phyloP scores from a whole-genome alignment of 2,329 filamentous ascomycete genomes.

The Zasmidium angulare region DNA sequence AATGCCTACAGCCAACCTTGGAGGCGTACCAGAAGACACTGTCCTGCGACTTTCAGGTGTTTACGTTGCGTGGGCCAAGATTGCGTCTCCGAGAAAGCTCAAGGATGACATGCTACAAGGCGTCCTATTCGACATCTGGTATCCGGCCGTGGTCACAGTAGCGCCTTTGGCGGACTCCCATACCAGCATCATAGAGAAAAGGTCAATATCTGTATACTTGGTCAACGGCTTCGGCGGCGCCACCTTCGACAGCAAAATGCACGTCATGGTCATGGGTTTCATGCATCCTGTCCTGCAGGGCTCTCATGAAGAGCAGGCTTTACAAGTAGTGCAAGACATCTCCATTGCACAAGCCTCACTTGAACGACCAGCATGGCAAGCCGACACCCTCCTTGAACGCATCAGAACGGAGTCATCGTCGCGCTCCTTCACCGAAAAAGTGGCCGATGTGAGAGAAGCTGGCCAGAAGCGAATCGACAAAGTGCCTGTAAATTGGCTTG shows the following conservation, averaged over 20 bases:
- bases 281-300: not conserved
- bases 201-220: not conserved
- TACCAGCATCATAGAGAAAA: not conserved
- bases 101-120: not conserved
- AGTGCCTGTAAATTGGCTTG: constrained; percentile 8
- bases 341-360: not conserved
- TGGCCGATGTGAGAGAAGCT: not conserved
- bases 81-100: not conserved
- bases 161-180: not conserved
- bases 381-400: not conserved
- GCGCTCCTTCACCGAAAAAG: not conserved
- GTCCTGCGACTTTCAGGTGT: not conserved
- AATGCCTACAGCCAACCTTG: not conserved
- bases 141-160: not conserved
- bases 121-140: not conserved
- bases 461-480: not conserved
- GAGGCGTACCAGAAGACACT: not conserved
- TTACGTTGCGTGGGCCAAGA: not conserved
- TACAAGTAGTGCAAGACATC: not conserved
- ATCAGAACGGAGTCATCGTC: not conserved
- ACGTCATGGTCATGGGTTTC: not conserved
- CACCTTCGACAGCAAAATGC: not conserved
- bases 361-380: not conserved
- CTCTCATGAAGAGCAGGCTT: not conserved
- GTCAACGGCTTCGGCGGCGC: not conserved